These are phyloP conservation scores for Sindora glabra DNA, from an alignment of 306 rosid species.

Conservation along the genomic window DNA sequence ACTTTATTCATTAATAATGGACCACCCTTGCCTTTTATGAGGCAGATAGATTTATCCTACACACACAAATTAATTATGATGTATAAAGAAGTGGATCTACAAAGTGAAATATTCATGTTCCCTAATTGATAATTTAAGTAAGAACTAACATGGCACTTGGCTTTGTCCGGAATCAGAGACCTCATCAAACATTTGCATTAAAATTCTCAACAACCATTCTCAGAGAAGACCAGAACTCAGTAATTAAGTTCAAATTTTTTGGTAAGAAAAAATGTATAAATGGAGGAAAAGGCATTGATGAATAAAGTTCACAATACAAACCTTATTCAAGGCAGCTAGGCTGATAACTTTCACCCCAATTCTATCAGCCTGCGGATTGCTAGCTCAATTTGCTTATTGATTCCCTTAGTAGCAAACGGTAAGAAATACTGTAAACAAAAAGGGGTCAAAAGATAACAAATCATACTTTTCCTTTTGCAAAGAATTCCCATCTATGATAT, in stretches of 20 bases:
- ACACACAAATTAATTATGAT: no score
- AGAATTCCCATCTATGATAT: constrained; percentile 23
- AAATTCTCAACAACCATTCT: constrained; percentile 30
- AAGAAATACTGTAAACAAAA: constrained; percentile 62
- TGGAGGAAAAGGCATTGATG: no score
- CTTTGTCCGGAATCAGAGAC: not conserved
- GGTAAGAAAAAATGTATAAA: no score
- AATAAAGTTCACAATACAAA: constrained; percentile 22
- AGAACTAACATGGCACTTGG: not conserved
- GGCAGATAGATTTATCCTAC: no score
- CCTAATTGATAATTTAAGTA: constrained; percentile 2
- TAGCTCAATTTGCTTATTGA: constrained; percentile 75
- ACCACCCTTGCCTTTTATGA: no score
- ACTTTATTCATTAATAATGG: no score
- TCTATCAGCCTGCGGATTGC: constrained; percentile 85
- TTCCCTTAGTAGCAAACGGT: constrained; percentile 84
- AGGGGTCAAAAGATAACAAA: not conserved
- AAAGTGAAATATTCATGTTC: not conserved
- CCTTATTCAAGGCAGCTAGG: constrained; percentile 97
- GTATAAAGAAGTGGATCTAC: not conserved
- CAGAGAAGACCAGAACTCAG: constrained; percentile 13
- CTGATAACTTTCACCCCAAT: constrained; percentile 88
- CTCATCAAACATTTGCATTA: constrained; percentile 5
- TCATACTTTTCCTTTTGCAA: no score
- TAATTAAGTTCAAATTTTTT: not conserved